phyloP scores from a whole-genome alignment of 225 moss, liverwort and hornwort species.

The Sphagnum contortum region DNA sequence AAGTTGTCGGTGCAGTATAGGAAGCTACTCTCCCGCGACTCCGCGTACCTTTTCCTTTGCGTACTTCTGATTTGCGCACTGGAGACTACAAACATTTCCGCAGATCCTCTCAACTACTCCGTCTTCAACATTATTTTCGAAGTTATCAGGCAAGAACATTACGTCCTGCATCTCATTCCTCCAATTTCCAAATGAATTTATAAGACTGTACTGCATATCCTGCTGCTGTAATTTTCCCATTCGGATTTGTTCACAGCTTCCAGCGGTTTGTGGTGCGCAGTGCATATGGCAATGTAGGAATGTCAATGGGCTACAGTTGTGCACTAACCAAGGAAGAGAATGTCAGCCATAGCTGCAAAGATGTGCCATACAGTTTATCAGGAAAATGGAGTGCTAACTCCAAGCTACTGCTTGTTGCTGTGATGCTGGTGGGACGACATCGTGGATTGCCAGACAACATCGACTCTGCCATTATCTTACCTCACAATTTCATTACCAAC shows the following conservation, averaged over 20 bases:
- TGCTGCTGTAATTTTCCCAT: no score
- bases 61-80: slow-evolving; percentile 43
- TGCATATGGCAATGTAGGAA: slow-evolving; percentile 66
- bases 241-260: no score
- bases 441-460: slow-evolving; percentile 37
- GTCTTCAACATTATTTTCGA: slow-evolving; percentile 71
- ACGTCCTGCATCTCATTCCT: no score
- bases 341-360: slow-evolving; percentile 10
- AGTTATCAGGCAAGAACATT: slow-evolving; percentile 38
- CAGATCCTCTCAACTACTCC: slow-evolving; percentile 57
- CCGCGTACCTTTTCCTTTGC: slow-evolving; percentile 30
- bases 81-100: slow-evolving; percentile 25
- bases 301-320: slow-evolving; percentile 59
- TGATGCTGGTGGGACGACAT: slow-evolving; percentile 55
- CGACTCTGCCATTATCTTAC: slow-evolving; percentile 31
- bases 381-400: slow-evolving; percentile 42
- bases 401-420: slow-evolving; percentile 30
- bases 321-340: slow-evolving; percentile 6
- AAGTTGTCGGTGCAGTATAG: slow-evolving; percentile 28
- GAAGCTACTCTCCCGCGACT: slow-evolving; percentile 41
- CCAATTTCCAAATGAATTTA: no score
- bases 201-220: no score
- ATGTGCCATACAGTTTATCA: slow-evolving; percentile 45
- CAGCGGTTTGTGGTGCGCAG: slow-evolving; percentile 12
- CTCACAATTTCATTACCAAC: slow-evolving; percentile 1